phyloP scores from a whole-genome alignment of 2,329 filamentous ascomycete genomes.

The Thelonectria olida region DNA sequence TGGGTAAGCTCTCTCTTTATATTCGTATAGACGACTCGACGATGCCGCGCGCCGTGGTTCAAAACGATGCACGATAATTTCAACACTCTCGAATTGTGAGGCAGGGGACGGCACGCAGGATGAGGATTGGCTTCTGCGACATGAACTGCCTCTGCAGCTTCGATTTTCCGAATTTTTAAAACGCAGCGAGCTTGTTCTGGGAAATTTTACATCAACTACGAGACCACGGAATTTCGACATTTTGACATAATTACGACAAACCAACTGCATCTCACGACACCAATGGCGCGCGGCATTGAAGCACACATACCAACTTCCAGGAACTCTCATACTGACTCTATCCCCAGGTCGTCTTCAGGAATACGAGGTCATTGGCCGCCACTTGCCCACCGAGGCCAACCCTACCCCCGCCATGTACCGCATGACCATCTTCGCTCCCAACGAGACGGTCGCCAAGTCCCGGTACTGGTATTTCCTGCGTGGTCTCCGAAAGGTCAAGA shows the following conservation, averaged over 20 bases:
- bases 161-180: neutral
- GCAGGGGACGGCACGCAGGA: conserved; percentile 3
- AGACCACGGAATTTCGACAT: conserved; percentile 7
- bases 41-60: conserved; percentile 38
- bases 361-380: conserved; percentile 99
- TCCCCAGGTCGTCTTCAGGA: conserved; percentile 95
- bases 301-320: neutral
- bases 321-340: conserved; percentile 43
- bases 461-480: conserved; percentile 99
- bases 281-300: conserved; percentile 17
- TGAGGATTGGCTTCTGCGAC: conserved; percentile 16
- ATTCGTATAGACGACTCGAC: conserved; percentile 31
- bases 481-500: conserved; percentile 99
- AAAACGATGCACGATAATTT: conserved; percentile 32
- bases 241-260: neutral
- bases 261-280: neutral
- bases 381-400: conserved; percentile 97
- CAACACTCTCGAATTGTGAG: conserved; percentile 21
- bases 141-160: neutral
- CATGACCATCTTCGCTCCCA: conserved; percentile 99
- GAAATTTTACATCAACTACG: neutral
- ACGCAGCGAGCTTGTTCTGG: neutral
- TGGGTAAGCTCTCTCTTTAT: conserved; percentile 63
- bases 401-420: conserved; percentile 98
- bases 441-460: conserved; percentile 98